Evolutionary conservation across 2,329 filamentous ascomycete species (phyloP), one percentile per base, ranked within the genome.

Genomic region (Ramularia endophylla): DNA sequence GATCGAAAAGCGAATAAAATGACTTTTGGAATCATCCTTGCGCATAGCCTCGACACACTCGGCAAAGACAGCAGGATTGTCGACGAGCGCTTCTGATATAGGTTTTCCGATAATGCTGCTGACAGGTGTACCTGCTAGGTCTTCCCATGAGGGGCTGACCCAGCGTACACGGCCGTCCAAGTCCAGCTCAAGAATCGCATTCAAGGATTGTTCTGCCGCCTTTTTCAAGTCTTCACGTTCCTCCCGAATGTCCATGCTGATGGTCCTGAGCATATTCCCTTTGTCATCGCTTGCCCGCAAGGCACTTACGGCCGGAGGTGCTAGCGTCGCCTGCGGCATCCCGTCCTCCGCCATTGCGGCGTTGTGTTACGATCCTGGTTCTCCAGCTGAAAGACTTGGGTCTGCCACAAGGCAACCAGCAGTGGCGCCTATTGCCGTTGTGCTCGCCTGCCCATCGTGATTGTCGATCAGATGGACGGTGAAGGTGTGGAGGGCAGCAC

Each of bases 121-220:
- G 28, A 82, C 75, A 32, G 77, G 69, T 3, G 85, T 90, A 44
- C 92, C 92, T 46, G 97, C 83, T 36, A 98, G 84, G 57, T 97
- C 88, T 46, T 80, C 78, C 92, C 92, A 98, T 12, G 90, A 95
- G 9, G 89, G 87, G 63, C 90, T 97, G 56, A 94, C 89, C 87
- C 92, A 98, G 66, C 88, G 85, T 57, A 98, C 84, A 47, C 80
- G 84, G 51, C 87, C 87, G 60, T 95, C 85, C 41, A 97, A 76
- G 58, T 88, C 87, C 51, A 98, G 74, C 68, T 98, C 90, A 61
- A 98, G 77, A 62, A 98, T 95, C 50, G 94, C 86, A 65, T 97
- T 98, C 62, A 95, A 75, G 16, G 89, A 95, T 69, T 95, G 87
- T 67, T 97, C 90, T 37, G 90, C 92, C 29, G 90, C 92, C 69